Conservation (phyloP, 2,329 filamentous ascomycete species). For the Colletotrichum camelliae region DNA sequence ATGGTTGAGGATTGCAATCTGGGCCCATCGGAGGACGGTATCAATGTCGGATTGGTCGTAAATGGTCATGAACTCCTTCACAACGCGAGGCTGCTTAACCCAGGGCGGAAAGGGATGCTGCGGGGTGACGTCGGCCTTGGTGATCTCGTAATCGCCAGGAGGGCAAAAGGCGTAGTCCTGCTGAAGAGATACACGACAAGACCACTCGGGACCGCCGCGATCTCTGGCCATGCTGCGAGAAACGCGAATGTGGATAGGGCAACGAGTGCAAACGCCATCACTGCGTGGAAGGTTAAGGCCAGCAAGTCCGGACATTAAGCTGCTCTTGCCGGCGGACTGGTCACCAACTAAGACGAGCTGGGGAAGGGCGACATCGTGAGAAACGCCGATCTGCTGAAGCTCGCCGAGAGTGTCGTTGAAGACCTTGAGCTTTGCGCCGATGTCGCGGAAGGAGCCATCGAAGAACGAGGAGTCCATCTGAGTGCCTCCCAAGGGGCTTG, state of each 20-base stretch:
- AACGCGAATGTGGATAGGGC: constrained; percentile 80
- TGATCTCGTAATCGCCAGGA: constrained; percentile 41
- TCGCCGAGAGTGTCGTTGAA: constrained; percentile 71
- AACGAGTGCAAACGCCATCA: constrained; percentile 78
- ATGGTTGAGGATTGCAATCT: constrained; percentile 79
- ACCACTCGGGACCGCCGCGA: constrained; percentile 55
- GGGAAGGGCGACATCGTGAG: constrained; percentile 73
- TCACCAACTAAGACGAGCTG: constrained; percentile 86
- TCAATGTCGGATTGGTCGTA: constrained; percentile 68
- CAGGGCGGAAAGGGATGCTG: constrained; percentile 69
- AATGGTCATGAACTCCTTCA: constrained; percentile 68
- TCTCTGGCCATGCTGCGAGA: constrained; percentile 46
- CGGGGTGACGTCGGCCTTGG: constrained; percentile 51
- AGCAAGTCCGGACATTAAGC: constrained; percentile 65
- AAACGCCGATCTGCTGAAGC: constrained; percentile 75
- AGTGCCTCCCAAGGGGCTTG: constrained; percentile 26
- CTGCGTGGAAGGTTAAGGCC: constrained; percentile 76
- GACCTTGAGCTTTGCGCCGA: constrained; percentile 68
- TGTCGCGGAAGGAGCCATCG: constrained; percentile 51
- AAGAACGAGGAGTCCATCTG: constrained; percentile 43
- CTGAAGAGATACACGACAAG: constrained; percentile 70
- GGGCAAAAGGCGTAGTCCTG: constrained; percentile 66
- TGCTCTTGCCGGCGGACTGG: constrained; percentile 85
- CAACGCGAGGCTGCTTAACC: constrained; percentile 53
- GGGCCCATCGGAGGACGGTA: constrained; percentile 73